phyloP scores from a whole-genome alignment of 2,329 filamentous ascomycete species.

The Aureobasidium sp. region DNA sequence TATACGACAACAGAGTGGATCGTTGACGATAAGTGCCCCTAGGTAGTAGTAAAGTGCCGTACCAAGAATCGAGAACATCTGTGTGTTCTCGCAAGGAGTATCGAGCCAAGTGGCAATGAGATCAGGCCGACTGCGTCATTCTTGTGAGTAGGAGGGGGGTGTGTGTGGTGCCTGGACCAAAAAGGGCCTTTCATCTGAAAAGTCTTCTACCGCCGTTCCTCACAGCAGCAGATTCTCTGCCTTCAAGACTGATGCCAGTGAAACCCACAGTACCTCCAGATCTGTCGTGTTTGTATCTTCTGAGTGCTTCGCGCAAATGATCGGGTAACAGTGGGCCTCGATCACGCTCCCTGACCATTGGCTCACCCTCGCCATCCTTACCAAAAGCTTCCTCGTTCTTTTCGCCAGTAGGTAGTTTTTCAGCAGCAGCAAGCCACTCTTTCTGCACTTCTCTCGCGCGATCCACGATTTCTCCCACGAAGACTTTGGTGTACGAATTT shows the following conservation, averaged over 20 bases:
- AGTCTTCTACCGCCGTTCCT: conserved; percentile 51
- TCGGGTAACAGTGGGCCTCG: conserved; percentile 73
- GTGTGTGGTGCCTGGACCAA: not conserved
- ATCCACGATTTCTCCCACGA: conserved; percentile 80
- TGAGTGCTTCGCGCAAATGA: conserved; percentile 77
- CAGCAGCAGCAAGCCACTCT: conserved; percentile 70
- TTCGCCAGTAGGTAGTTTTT: conserved; percentile 58
- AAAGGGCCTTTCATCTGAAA: conserved; percentile 40
- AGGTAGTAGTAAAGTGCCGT: not conserved
- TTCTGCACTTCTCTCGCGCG: conserved; percentile 74
- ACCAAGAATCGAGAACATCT: not conserved
- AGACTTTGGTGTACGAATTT: conserved; percentile 79
- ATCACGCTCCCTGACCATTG: conserved; percentile 36
- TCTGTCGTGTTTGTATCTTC: conserved; percentile 69
- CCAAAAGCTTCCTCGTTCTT: conserved; percentile 43
- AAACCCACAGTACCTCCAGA: conserved; percentile 68
- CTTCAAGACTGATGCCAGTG: conserved; percentile 54
- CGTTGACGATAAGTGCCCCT: not conserved
- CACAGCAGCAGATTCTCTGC: conserved; percentile 47
- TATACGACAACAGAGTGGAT: too few species aligned
- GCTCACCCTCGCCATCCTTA: conserved; percentile 25
- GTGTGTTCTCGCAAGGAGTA: not conserved
- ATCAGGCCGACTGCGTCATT: too few species aligned
- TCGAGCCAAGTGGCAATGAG: not conserved
- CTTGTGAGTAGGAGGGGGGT: not conserved